phyloP scores from a whole-genome alignment of 2,329 filamentous ascomycete genomes.

The Fusarium concolor region DNA sequence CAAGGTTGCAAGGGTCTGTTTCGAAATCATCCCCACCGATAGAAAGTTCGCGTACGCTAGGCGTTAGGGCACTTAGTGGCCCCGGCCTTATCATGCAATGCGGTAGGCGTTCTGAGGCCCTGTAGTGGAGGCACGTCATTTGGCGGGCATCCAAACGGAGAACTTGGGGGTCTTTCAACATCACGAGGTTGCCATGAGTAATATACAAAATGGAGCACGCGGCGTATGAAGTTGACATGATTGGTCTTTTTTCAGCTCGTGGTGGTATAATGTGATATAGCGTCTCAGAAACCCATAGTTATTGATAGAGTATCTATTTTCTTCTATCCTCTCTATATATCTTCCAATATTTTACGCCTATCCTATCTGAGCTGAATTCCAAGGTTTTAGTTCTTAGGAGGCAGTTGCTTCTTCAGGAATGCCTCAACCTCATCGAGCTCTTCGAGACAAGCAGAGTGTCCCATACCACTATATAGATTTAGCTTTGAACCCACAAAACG shows the following conservation, averaged over 20 bases:
- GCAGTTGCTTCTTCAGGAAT: constrained; percentile 61
- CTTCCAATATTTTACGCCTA: neutral
- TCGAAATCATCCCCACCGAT: constrained; percentile 36
- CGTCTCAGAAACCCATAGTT: neutral
- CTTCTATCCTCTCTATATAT: constrained; percentile 1
- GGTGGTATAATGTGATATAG: constrained; percentile 11
- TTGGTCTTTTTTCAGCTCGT: constrained; percentile 17
- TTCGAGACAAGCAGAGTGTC: constrained; percentile 78
- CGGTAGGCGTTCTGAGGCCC: constrained; percentile 13
- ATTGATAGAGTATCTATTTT: neutral
- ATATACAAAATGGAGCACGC: constrained; percentile 14
- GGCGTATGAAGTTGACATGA: constrained; percentile 9
- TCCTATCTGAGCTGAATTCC: neutral
- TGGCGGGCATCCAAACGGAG: constrained; percentile 13
- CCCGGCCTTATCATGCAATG: constrained; percentile 22
- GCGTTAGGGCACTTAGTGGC: constrained; percentile 38
- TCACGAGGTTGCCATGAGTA: constrained; percentile 27
- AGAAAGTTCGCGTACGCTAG: constrained; percentile 27
- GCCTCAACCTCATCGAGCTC: constrained; percentile 86
- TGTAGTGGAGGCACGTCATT: constrained; percentile 42
- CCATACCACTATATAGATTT: constrained; percentile 66
- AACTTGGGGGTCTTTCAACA: constrained; percentile 14
- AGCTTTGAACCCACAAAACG: neutral
- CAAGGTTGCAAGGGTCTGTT: constrained; percentile 11
- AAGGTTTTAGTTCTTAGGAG: constrained; percentile 44